Evolutionary conservation across 768 basidiomycete genomes (phyloP), one percentile per base, ranked within the genome.

Genomic region (Lactarius evosmus): DNA sequence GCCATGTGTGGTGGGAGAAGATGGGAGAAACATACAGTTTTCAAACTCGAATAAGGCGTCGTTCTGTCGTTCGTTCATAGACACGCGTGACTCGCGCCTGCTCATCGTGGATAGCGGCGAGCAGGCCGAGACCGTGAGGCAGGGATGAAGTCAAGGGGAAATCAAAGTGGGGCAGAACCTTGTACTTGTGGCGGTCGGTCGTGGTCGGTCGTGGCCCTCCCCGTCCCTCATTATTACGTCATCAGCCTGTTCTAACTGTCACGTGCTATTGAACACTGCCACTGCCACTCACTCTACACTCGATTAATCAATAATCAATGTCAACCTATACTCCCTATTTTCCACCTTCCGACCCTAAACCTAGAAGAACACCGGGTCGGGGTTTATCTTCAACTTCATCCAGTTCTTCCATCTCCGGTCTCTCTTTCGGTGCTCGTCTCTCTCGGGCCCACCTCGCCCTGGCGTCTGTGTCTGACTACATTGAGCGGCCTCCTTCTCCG

Each of bases 21-120:
- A 64, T 52, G 66, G 67, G 53, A 63, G 56, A 56, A 44, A 82
- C 90, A 70, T 75, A 93, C 91, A 91, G 71, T 83, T 88, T 77
- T 93, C 91, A 70, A 91, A 92, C 72, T 93, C 91, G 65, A 87
- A 81, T 49, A 93, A 78, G 53, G 90, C 87, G 75, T 92, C 91
- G 73, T 84, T 88, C 77, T 90, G 89, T 69, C 87, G 80, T 66
- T 76, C 78, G 58, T 80, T 83, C 67, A 86, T 77, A 33, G 88
- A 90, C 54, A 75, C 65, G 63, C 75, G 75, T 56, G 75, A 74
- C 60, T 74, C 74, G 63, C 75, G 71, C 72, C 75, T 75, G 72
- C 75, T 76, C 75, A 76, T 76, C 68, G 72, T 73, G 59, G 16
- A 36, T 27, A 40, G 51, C 55, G 54, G 63, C n/a, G 67, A 68